phyloP scores from a whole-genome alignment of 345 rosid species.

The Trapa bicornis region DNA sequence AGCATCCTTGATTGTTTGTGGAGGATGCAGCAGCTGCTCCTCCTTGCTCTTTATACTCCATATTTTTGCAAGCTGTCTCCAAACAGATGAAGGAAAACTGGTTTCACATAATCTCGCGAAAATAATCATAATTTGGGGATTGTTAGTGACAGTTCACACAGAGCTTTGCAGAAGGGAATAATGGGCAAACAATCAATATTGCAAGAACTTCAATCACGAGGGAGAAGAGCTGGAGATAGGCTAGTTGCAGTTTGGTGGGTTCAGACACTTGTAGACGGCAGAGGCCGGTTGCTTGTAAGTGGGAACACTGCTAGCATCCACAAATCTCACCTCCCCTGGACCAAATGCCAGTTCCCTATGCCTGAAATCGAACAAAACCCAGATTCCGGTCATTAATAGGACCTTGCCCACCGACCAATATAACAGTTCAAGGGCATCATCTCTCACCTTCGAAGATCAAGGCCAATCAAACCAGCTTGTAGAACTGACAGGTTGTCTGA shows the following conservation, averaged over 20 bases:
- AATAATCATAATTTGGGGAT: background rate
- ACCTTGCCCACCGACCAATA: background rate
- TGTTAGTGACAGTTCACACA: background rate
- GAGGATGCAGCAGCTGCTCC: background rate
- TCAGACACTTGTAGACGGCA: conserved; percentile 63
- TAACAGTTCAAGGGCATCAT: background rate
- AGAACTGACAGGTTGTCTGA: conserved; percentile 60
- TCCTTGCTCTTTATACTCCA: background rate
- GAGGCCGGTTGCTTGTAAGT: conserved; percentile 80
- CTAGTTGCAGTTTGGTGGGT: conserved; percentile 67
- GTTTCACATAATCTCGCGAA: background rate
- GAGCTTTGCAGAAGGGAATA: background rate
- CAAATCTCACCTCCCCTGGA: conserved; percentile 72
- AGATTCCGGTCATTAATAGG: background rate
- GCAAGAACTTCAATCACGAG: background rate
- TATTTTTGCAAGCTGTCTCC: background rate
- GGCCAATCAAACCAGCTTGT: no score
- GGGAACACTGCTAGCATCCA: conserved; percentile 64
- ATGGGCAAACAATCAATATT: background rate
- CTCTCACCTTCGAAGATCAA: conserved; percentile 17
- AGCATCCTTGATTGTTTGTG: background rate
- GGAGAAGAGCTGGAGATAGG: no score
- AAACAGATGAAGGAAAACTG: background rate
- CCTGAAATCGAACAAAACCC: conserved; percentile 23
- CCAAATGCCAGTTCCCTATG: conserved; percentile 62